Base-by-base conservation (phyloP, 202 grass and related monocot genomes). In the Cymbopogon flexuosus region DNA sequence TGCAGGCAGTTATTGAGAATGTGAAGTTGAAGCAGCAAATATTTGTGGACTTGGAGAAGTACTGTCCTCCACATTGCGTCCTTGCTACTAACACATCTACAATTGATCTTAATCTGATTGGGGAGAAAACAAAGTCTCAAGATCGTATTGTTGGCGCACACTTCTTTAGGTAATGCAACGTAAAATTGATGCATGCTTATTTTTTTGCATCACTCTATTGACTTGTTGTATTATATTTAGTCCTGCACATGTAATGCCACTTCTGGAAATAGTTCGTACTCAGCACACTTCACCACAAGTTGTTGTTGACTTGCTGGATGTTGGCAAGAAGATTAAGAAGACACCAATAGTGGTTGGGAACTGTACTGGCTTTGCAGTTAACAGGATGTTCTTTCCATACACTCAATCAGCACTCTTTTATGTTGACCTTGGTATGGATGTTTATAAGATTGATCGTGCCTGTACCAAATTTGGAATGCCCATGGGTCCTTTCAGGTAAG, bases 381-480 rank as follows among this genome's bases (percentile, higher is more conserved):
- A 98, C 34, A 84, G 95, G 79, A 94, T 94, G 90, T 93, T 98
- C 90, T 93, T 94, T 81, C 92, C 92, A 6, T 93, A 93, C 86
- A 89, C 84, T 79, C 92, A 93, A 77, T 85, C 91, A 77, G 95
- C 92, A 19, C 86, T 91, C 45, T 75, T 94, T 11, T 84, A 89
- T 29, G 86, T 98, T 24, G 92, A 98, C 73, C 76, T 11, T 43
- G 95, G 92, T 40, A 84, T 94, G 79, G 95, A 98, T 86, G 82
- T 91, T 72, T 94, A 94, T 81, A 84, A 85, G 76, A 93, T 98
- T 3, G 92, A 98, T 72, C 80, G 66, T 45, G 90, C 92, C 2
- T 92, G 86, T 86, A 93, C 86, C 27, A 91, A 94, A 82, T 98
- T 98, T 41, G 95, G 95, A 68, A 94, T 98, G 95, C 90, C 90